Evolutionary conservation across 805 yeast genomes (phyloP).

Genomic region (Clavispora carvajalis): DNA sequence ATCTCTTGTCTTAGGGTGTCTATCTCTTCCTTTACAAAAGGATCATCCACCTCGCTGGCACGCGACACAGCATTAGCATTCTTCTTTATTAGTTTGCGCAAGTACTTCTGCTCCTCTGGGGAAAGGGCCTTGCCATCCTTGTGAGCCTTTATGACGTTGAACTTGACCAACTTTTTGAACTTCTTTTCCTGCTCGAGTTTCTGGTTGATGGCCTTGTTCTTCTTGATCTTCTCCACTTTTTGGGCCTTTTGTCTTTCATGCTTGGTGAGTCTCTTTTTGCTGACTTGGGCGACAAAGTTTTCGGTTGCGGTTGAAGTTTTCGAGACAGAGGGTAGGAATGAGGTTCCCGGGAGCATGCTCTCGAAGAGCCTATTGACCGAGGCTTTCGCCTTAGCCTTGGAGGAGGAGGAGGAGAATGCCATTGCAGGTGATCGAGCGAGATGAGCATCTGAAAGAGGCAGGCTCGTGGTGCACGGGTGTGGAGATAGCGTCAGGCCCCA

Average conservation of each 20-base stretch:
- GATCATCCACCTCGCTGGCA: slow-evolving; percentile 28
- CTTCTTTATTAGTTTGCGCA: slow-evolving; percentile 32
- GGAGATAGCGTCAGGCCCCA: not conserved
- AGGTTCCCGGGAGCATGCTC: slow-evolving; percentile 17
- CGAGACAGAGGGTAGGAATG: slow-evolving; percentile 3
- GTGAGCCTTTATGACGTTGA: slow-evolving; percentile 34
- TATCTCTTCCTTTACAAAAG: slow-evolving; percentile 25
- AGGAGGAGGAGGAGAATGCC: slow-evolving; percentile 18
- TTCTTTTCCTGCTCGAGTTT: slow-evolving; percentile 24
- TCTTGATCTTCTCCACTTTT: slow-evolving; percentile 16
- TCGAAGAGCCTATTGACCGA: slow-evolving; percentile 23
- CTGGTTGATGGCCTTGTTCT: slow-evolving; percentile 24
- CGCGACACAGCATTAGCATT: slow-evolving; percentile 28
- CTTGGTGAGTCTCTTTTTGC: slow-evolving; percentile 11
- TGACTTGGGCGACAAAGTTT: slow-evolving; percentile 12
- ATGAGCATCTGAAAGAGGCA: not conserved
- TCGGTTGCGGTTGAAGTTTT: slow-evolving; percentile 11
- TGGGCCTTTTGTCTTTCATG: slow-evolving; percentile 16
- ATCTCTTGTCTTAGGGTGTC: slow-evolving; percentile 25
- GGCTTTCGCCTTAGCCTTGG: slow-evolving; percentile 19
- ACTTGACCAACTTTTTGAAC: slow-evolving; percentile 33
- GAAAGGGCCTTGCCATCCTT: slow-evolving; percentile 17
- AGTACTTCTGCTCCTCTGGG: slow-evolving; percentile 33
- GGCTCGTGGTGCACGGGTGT: slow-evolving; percentile 3
- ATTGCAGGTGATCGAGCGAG: slow-evolving; percentile 5